Conservation (phyloP, 805 yeast genomes). For the Zygoascus ofunaensis region DNA sequence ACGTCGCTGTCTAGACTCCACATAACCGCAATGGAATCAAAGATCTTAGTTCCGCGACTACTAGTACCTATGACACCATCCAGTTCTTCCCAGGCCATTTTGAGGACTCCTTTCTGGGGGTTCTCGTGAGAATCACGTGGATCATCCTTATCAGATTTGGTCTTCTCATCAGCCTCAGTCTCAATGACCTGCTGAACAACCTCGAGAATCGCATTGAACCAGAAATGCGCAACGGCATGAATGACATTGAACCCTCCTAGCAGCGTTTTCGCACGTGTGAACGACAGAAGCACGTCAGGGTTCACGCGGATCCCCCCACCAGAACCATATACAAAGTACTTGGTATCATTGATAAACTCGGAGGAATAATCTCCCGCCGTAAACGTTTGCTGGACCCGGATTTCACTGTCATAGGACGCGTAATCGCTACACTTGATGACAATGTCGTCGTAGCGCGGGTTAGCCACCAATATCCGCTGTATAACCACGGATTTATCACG, state of each 20-base stretch:
- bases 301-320: background rate
- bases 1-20: conserved; percentile 30
- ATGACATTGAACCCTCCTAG: conserved; percentile 5
- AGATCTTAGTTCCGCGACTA: conserved; percentile 44
- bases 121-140: background rate
- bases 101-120: conserved; percentile 11
- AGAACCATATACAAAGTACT: background rate
- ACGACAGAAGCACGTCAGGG: conserved; percentile 17
- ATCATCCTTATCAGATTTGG: background rate
- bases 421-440: conserved; percentile 17
- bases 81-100: conserved; percentile 39
- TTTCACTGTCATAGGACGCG: background rate
- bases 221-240: conserved; percentile 27
- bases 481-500: conserved; percentile 12
- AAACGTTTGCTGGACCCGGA: conserved; percentile 1
- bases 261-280: conserved; percentile 7
- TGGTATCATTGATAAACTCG: conserved; percentile 11
- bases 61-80: conserved; percentile 62
- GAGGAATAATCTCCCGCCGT: conserved; percentile 6
- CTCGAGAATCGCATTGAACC: conserved; percentile 42
- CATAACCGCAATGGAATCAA: conserved; percentile 40
- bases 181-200: conserved; percentile 12
- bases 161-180: conserved; percentile 12
- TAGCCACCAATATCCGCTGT: conserved; percentile 14
- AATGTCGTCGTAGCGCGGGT: conserved; percentile 15